phyloP scores from a whole-genome alignment of 140 eudicot species.

The Erigeron philadelphicus region DNA sequence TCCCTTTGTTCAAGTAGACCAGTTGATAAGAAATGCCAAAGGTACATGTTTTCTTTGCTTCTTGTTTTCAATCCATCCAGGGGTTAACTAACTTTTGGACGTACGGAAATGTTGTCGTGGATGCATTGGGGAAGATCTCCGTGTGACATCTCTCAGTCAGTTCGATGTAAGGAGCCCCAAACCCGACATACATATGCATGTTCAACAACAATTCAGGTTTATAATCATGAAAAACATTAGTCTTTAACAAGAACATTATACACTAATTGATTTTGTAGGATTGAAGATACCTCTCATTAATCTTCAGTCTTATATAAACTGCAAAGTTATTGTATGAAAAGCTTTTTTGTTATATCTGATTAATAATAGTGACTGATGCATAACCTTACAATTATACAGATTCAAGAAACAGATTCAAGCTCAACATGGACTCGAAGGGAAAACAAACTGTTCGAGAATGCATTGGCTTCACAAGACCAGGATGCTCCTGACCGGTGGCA shows the following conservation, averaged over 20 bases:
- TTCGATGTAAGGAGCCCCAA: too few species aligned
- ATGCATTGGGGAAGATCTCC: too few species aligned
- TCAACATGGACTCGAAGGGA: background rate
- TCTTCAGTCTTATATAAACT: too few species aligned
- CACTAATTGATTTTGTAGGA: too few species aligned
- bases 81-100: background rate
- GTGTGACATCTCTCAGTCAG: too few species aligned
- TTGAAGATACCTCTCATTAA: too few species aligned
- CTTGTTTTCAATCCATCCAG: background rate
- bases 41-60: background rate
- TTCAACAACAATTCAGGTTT: too few species aligned
- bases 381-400: background rate
- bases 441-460: slow-evolving; percentile 8
- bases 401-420: background rate
- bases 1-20: background rate
- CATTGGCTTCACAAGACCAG: background rate
- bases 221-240: too few species aligned
- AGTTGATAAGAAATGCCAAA: background rate
- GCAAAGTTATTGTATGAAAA: background rate
- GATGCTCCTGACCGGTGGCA: slow-evolving; percentile 11
- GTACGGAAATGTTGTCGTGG: too few species aligned
- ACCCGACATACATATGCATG: too few species aligned
- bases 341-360: background rate
- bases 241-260: too few species aligned
- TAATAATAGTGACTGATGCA: background rate